These are phyloP conservation scores for Aspergillus novoparasiticus DNA, from an alignment of 2,329 filamentous ascomycete genomes.

Conservation along the genomic window DNA sequence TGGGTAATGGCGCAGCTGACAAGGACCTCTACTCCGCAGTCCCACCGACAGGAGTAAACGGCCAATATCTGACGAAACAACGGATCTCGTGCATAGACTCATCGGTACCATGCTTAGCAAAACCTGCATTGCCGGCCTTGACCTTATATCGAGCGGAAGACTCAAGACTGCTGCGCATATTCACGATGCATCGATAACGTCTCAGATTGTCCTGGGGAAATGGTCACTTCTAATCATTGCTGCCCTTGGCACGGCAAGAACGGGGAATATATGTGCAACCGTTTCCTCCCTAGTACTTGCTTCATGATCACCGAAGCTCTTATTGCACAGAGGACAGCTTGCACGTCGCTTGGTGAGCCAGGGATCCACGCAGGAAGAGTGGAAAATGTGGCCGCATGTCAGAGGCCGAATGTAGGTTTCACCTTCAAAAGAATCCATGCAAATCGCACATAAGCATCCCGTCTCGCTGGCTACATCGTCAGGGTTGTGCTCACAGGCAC, in stretches of 20 bases:
- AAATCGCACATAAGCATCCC: conserved; percentile 73
- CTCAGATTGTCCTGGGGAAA: neutral
- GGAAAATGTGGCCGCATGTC: conserved; percentile 96
- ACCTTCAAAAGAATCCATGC: conserved; percentile 87
- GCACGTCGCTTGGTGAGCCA: conserved; percentile 93
- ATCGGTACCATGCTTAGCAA: neutral
- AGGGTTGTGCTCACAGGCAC: neutral
- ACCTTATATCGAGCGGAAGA: neutral
- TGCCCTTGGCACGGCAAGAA: neutral
- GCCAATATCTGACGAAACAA: neutral
- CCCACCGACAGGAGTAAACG: neutral
- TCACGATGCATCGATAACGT: neutral
- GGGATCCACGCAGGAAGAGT: conserved; percentile 90
- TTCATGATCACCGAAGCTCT: conserved; percentile 4
- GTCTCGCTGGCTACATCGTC: conserved; percentile 9
- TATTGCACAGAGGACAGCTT: conserved; percentile 93
- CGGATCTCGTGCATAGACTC: neutral
- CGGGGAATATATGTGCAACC: neutral
- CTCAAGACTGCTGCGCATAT: neutral
- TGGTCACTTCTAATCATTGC: neutral
- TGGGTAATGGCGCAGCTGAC: neutral
- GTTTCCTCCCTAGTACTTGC: neutral
- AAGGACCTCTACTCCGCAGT: neutral
- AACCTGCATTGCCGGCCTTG: neutral
- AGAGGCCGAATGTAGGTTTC: conserved; percentile 92